Base-by-base conservation (phyloP, 176 grass and related monocot genomes). In the Echinochloa phyllopogon region DNA sequence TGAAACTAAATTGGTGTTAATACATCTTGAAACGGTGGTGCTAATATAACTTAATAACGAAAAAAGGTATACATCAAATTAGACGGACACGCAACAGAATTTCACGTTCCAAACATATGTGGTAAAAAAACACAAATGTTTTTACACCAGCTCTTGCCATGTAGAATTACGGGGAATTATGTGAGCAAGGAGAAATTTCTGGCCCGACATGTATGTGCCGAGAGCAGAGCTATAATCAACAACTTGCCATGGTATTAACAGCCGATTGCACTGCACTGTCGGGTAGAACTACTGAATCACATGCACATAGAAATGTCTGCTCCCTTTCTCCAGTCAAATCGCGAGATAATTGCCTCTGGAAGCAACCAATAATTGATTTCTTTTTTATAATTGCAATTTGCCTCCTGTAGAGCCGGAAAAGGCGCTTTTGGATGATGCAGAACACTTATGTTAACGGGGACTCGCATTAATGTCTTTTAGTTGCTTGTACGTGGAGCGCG, bases 401-500 rank as follows among this genome's bases (percentile, higher is more conserved):
- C n/a, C 64, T 69, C 72, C 42, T 33, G 15, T 7, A 43, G 23
- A 10, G 53, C 44, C 10, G 55, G 33, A 78, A 23, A 88, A 64
- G 74, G 21, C 66, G 72, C 13, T 36, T 40, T 13, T 14, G n/a
- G 45, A 52, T 47, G 65, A 47, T 55, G 11, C 5, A 17, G 16
- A 65, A 55, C 41, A 41, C 25, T 38, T 76, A 68, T 10, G 39
- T 56, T 50, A 59, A 57, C 74, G 60, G 76, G 71, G 9, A 4
- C 48, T 72, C 42, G 14, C 51, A 85, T 67, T 44, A 58, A 69
- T 36, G 73, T 8, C 16, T 21, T 76, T 77, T 37, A 85, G 83
- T 69, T 85, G 63, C 74, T 36, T 69, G 74, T 59, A 78, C 74
- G 74, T 86, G 84, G 43, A 42, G 65, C 29, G 29, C 29, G 29